A percentile compares a stretch with the other conserved stretches of the same genome.
Evolutionary conservation across 257 asterid genomes (phyloP).

Genomic region (Galeopsis tetrahit): DNA sequence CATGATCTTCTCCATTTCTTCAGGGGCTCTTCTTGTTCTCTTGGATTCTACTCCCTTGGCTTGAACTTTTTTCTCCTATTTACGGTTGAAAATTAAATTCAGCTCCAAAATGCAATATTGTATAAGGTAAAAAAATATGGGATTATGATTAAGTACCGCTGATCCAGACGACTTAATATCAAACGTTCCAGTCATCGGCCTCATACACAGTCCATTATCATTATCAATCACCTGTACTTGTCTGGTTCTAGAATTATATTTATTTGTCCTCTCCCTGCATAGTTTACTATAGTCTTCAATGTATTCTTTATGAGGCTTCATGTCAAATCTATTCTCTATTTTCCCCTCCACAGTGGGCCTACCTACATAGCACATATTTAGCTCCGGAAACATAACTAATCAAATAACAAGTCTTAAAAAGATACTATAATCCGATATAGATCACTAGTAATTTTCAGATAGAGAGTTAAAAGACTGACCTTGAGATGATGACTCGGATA

Average conservation of each 20-base stretch:
- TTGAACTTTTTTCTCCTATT: conserved; percentile 72
- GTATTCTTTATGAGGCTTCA: conserved; percentile 70
- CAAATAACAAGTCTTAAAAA: conserved; percentile 1
- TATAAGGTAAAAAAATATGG: neutral
- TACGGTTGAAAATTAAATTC: neutral
- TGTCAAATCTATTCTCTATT: conserved; percentile 79
- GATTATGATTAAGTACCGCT: conserved; percentile 42
- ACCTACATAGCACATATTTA: conserved; percentile 50
- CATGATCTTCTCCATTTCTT: conserved; percentile 91
- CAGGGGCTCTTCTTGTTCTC: conserved; percentile 82
- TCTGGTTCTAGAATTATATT: conserved; percentile 66
- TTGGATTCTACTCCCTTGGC: conserved; percentile 70
- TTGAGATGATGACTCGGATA: conserved; percentile 75
- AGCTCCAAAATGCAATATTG: neutral
- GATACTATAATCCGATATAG: too few relatives aligned
- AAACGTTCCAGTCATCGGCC: conserved; percentile 77
- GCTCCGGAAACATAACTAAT: neutral
- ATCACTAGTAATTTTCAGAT: neutral
- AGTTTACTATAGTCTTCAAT: conserved; percentile 67
- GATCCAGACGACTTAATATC: conserved; percentile 54
- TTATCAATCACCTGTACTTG: conserved; percentile 79
- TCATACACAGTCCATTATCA: conserved; percentile 71
- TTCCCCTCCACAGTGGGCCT: conserved; percentile 82
- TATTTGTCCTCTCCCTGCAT: conserved; percentile 81
- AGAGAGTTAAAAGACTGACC: conserved; percentile 47